Conservation (phyloP, 1,139 yeast genomes). For the Geotrichum histeridarum region DNA sequence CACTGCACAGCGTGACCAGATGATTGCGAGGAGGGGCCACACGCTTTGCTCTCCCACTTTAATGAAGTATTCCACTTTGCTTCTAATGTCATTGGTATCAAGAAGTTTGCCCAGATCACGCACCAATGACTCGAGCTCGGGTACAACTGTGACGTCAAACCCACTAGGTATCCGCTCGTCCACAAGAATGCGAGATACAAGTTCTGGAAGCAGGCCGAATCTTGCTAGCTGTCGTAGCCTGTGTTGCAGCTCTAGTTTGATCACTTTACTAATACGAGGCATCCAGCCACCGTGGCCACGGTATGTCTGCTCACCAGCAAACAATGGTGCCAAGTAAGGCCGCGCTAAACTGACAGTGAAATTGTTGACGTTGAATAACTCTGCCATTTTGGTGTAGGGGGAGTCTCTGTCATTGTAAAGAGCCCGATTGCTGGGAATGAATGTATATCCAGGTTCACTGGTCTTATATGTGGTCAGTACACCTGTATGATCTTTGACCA, state of each 20-base stretch:
- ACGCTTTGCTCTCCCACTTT: constrained; percentile 86
- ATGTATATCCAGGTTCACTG: constrained; percentile 17
- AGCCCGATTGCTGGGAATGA: constrained; percentile 42
- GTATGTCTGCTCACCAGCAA: constrained; percentile 77
- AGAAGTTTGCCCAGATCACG: constrained; percentile 66
- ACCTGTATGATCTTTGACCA: constrained; percentile 55
- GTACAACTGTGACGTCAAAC: constrained; percentile 85
- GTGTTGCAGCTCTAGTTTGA: constrained; percentile 71
- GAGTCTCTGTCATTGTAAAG: constrained; percentile 43
- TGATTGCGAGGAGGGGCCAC: constrained; percentile 84
- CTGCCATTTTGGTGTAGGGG: constrained; percentile 84
- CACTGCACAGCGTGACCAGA: constrained; percentile 84
- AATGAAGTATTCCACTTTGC: constrained; percentile 82
- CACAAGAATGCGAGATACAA: constrained; percentile 69
- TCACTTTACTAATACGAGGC: constrained; percentile 43
- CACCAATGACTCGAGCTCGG: constrained; percentile 63
- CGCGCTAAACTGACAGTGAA: constrained; percentile 85
- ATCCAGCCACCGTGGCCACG: constrained; percentile 46
- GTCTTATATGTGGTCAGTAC: constrained; percentile 25
- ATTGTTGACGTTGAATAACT: constrained; percentile 88
- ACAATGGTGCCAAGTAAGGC: constrained; percentile 85
- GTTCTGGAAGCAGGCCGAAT: constrained; percentile 66
- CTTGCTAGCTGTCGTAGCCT: constrained; percentile 74
- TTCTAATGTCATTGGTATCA: constrained; percentile 58
- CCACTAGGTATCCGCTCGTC: constrained; percentile 83